phyloP scores from a whole-genome alignment of 495 filamentous ascomycete species.

The Pyrenula massariospora region DNA sequence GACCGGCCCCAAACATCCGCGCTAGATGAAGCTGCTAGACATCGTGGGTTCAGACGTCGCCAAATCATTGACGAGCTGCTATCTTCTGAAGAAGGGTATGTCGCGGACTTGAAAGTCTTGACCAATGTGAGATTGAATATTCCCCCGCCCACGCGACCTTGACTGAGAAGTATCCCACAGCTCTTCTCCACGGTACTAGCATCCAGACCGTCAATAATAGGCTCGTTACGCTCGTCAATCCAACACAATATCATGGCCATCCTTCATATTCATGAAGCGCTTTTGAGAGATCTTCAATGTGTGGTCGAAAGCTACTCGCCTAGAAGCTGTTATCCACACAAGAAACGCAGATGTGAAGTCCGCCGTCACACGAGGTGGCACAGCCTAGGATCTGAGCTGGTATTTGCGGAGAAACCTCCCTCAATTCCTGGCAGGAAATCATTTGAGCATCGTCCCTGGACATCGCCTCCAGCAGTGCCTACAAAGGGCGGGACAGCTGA shows the following conservation, averaged over 20 bases:
- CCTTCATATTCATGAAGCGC: slow-evolving; percentile 57
- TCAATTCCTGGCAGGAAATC: not conserved
- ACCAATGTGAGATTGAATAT: slow-evolving; percentile 52
- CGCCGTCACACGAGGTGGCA: not conserved
- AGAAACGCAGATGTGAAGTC: not conserved
- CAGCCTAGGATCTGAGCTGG: not conserved
- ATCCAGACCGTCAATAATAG: slow-evolving; percentile 43
- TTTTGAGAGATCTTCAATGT: slow-evolving; percentile 52
- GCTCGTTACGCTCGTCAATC: slow-evolving; percentile 45
- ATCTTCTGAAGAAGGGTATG: slow-evolving; percentile 76
- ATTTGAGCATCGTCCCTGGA: not conserved
- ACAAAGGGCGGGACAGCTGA: not conserved
- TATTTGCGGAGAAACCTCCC: not conserved
- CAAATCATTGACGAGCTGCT: slow-evolving; percentile 75
- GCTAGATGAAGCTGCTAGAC: slow-evolving; percentile 58
- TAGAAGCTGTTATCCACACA: not conserved
- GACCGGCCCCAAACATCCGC: slow-evolving; percentile 34
- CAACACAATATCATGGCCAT: slow-evolving; percentile 59
- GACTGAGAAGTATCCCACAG: too few relatives aligned
- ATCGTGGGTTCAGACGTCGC: slow-evolving; percentile 60
- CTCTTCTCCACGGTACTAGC: slow-evolving; percentile 57
- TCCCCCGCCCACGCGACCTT: too few relatives aligned
- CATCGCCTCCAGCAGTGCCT: not conserved
- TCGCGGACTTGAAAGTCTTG: slow-evolving; percentile 74
- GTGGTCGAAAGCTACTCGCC: slow-evolving; percentile 30